Evolutionary conservation across 495 filamentous ascomycete species (phyloP).

Genomic region (Diplogelasinospora grovesii): DNA sequence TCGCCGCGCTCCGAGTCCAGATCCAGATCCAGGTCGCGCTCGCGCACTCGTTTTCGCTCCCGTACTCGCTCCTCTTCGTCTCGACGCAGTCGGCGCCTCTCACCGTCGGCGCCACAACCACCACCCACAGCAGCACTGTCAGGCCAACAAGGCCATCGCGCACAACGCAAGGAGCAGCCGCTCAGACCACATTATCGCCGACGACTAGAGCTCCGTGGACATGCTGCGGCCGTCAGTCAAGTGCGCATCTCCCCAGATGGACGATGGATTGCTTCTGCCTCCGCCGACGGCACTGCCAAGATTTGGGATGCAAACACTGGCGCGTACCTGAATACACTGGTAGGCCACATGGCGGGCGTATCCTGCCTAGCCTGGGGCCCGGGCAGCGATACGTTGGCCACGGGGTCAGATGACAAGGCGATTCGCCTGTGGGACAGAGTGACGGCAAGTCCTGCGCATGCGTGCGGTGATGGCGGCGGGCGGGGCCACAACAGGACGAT

Average conservation of each 20-base stretch:
- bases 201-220: slow-evolving; percentile 53
- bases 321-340: slow-evolving; percentile 73
- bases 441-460: slow-evolving; percentile 59
- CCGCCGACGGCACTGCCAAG: slow-evolving; percentile 81
- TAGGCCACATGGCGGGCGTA: slow-evolving; percentile 88
- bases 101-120: slow-evolving; percentile 1
- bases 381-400: slow-evolving; percentile 76
- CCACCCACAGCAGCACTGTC: background rate
- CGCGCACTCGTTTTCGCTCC: slow-evolving; percentile 10
- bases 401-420: slow-evolving; percentile 91
- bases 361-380: slow-evolving; percentile 88
- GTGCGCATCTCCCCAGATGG: slow-evolving; percentile 90
- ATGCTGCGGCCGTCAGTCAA: slow-evolving; percentile 70
- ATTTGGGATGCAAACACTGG: slow-evolving; percentile 83
- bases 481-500: background rate
- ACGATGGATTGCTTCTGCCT: slow-evolving; percentile 80
- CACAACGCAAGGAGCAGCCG: slow-evolving; percentile 17
- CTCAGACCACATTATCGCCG: slow-evolving; percentile 31
- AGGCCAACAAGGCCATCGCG: slow-evolving; percentile 1
- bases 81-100: slow-evolving; percentile 4
- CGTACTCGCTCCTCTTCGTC: slow-evolving; percentile 13
- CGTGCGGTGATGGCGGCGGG: slow-evolving; percentile 10
- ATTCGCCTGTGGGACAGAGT: slow-evolving; percentile 87
- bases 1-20: slow-evolving; percentile 22
- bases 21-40: slow-evolving; percentile 23